A percentile compares a stretch with the other conserved stretches of the same genome.
Conservation (phyloP, 2,329 filamentous ascomycete species). For the Paecilomyces variotii region DNA sequence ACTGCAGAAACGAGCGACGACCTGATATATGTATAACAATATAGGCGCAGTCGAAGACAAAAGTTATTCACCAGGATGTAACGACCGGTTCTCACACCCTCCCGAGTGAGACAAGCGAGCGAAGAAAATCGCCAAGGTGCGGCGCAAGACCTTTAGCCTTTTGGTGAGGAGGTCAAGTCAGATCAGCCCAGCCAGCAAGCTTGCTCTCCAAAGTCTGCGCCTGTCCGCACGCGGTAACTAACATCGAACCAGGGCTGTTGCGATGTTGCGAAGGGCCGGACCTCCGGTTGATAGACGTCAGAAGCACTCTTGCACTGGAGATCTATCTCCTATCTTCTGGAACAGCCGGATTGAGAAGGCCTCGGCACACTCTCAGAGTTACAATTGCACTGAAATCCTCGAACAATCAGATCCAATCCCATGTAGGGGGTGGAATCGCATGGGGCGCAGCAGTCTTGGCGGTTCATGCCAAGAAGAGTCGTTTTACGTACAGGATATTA, state of each 20-base stretch:
- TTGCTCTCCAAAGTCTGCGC: background rate
- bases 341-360: background rate
- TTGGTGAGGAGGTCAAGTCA: background rate
- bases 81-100: background rate
- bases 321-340: background rate
- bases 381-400: background rate
- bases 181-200: background rate
- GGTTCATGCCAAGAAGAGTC: background rate
- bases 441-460: conserved; percentile 9
- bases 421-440: background rate
- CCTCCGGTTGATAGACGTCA: background rate
- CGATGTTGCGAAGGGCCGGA: background rate
- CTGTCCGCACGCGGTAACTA: background rate
- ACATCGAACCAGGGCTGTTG: background rate
- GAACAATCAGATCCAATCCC: background rate
- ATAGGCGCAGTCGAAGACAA: background rate
- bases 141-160: background rate
- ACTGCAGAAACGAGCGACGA: background rate
- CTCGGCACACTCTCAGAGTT: background rate
- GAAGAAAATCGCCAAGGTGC: background rate
- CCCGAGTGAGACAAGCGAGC: background rate
- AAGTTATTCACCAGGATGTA: background rate
- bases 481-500: background rate
- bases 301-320: background rate
- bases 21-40: background rate